Conservation (phyloP, 176 grass and related monocot species). For the Stipa capillata region DNA sequence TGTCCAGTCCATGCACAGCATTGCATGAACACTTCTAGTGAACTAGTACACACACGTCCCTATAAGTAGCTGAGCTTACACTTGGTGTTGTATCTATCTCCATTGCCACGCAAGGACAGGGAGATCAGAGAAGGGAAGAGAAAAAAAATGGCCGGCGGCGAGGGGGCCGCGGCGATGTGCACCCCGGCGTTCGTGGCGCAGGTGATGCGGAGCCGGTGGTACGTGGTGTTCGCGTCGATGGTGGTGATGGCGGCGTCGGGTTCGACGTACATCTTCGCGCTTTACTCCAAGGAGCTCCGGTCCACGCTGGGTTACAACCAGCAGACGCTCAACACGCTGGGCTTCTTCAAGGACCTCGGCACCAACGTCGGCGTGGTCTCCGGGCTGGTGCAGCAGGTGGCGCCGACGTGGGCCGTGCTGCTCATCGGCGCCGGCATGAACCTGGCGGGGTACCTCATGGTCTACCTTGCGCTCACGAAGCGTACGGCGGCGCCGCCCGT, state of each 20-base stretch:
- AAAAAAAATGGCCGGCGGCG: neutral
- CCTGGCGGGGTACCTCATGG: slow-evolving; percentile 15
- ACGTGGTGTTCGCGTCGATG: slow-evolving; percentile 21
- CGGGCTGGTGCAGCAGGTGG: slow-evolving; percentile 15
- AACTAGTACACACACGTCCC: neutral
- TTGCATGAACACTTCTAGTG: neutral
- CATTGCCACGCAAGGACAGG: neutral
- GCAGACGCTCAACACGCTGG: slow-evolving; percentile 15
- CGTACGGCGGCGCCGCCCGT: neutral
- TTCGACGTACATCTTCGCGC: slow-evolving; percentile 15
- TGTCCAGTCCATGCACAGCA: neutral
- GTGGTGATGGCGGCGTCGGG: slow-evolving; percentile 16
- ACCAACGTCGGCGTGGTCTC: slow-evolving; percentile 25
- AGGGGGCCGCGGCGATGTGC: neutral
- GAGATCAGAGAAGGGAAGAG: no score
- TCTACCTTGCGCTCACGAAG: slow-evolving; percentile 1
- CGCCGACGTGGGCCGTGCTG: slow-evolving; percentile 10
- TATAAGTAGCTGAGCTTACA: neutral
- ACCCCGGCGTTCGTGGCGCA: neutral
- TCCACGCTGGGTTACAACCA: slow-evolving; percentile 24
- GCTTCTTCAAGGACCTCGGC: slow-evolving; percentile 36
- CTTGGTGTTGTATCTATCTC: neutral
- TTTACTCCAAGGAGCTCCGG: slow-evolving; percentile 18
- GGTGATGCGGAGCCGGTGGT: slow-evolving; percentile 16
- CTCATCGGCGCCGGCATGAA: slow-evolving; percentile 15